Conservation (phyloP, 257 asterid species). For the Gardenia jasminoides region DNA sequence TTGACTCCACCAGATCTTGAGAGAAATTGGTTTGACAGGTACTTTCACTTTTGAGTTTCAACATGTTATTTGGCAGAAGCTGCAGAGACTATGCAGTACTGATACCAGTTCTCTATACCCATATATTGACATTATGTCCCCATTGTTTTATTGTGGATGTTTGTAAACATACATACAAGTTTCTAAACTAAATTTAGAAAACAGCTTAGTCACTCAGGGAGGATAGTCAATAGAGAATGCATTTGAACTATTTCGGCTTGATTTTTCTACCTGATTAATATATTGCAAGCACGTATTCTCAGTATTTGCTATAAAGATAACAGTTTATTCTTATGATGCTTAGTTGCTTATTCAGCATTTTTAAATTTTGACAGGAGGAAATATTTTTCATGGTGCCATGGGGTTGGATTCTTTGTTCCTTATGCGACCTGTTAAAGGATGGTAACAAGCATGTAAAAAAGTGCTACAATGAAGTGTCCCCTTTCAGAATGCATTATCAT, state of each 20-base stretch:
- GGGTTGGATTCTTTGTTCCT: slow-evolving; percentile 85
- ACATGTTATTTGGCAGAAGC: background rate
- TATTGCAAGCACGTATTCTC: background rate
- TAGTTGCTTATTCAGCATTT: background rate
- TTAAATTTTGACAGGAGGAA: slow-evolving; percentile 65
- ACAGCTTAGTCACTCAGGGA: background rate
- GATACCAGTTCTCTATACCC: background rate
- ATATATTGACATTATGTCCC: background rate
- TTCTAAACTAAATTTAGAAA: background rate
- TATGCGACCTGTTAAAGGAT: slow-evolving; percentile 93
- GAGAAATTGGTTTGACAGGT: slow-evolving; percentile 88
- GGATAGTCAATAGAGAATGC: background rate
- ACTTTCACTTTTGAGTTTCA: background rate
- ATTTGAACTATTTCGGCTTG: background rate
- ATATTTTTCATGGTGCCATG: slow-evolving; percentile 95
- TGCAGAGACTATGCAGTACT: background rate
- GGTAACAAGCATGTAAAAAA: slow-evolving; percentile 42
- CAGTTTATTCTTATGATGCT: background rate
- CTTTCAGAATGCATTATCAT: background rate
- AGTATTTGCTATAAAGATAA: background rate
- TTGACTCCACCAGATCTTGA: slow-evolving; percentile 97
- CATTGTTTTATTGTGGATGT: background rate
- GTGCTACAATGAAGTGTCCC: background rate
- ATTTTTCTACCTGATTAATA: background rate
- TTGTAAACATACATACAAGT: background rate